Evolutionary conservation across 495 filamentous ascomycete species (phyloP).

Genomic region (Neurospora terricola): DNA sequence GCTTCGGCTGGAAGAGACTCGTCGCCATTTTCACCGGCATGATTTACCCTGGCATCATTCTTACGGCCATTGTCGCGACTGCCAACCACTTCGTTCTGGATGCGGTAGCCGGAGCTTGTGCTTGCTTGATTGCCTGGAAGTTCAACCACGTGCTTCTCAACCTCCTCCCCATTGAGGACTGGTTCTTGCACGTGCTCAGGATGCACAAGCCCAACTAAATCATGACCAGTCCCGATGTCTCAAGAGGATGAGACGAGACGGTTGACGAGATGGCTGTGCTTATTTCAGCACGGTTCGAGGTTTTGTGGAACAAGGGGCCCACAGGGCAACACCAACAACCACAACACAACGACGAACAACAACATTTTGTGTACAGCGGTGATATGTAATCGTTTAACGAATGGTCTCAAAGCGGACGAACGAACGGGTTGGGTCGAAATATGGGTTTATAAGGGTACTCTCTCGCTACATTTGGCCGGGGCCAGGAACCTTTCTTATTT

Average conservation of each 20-base stretch:
- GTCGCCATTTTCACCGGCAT: slow-evolving; percentile 43
- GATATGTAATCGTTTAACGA: not conserved
- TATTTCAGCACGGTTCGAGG: not conserved
- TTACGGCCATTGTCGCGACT: slow-evolving; percentile 60
- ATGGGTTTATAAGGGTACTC: not conserved
- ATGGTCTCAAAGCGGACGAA: not conserved
- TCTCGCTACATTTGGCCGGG: not conserved
- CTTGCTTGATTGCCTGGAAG: slow-evolving; percentile 21
- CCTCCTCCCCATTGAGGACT: slow-evolving; percentile 20
- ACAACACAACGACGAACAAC: not conserved
- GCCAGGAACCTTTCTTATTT: not conserved
- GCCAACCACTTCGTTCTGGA: slow-evolving; percentile 69
- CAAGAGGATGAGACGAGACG: not conserved
- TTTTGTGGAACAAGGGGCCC: not conserved
- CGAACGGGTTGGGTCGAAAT: not conserved
- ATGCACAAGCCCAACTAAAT: slow-evolving; percentile 19
- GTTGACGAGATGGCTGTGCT: not conserved
- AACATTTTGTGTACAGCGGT: not conserved
- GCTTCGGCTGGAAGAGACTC: slow-evolving; percentile 17
- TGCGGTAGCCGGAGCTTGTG: slow-evolving; percentile 50
- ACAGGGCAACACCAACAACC: not conserved
- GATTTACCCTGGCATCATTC: slow-evolving; percentile 53
- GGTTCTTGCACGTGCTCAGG: slow-evolving; percentile 18
- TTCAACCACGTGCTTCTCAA: slow-evolving; percentile 18
- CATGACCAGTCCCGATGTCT: not conserved